These are phyloP conservation scores for Tricharina praecox DNA, from an alignment of 495 filamentous ascomycete species.

Conservation along the genomic window DNA sequence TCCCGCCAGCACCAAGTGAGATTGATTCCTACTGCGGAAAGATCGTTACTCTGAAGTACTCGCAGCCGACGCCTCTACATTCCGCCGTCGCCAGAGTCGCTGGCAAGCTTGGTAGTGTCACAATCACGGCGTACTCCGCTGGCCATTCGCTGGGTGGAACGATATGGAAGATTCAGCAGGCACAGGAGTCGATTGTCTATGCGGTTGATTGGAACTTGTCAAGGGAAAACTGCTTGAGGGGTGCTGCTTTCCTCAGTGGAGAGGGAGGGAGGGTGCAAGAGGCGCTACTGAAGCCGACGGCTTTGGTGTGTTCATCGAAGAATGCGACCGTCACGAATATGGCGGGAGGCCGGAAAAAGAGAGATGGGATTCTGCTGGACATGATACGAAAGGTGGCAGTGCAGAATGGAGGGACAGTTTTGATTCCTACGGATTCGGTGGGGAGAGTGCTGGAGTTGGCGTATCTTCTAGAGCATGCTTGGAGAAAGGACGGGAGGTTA, in stretches of 20 bases:
- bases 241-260: conserved; percentile 79
- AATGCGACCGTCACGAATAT: conserved; percentile 57
- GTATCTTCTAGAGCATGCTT: conserved; percentile 80
- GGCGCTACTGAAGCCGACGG: conserved; percentile 79
- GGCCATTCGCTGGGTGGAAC: conserved; percentile 91
- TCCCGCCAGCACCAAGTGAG: conserved; percentile 63
- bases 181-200: conserved; percentile 91
- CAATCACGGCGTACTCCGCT: conserved; percentile 89
- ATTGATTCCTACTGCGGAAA: conserved; percentile 79
- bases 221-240: conserved; percentile 78
- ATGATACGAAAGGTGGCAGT: conserved; percentile 60
- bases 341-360: conserved; percentile 51
- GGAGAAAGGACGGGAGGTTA: conserved; percentile 40
- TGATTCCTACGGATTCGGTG: conserved; percentile 91
- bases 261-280: conserved; percentile 78
- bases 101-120: conserved; percentile 44
- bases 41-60: conserved; percentile 93
- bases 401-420: conserved; percentile 70
- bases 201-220: conserved; percentile 96
- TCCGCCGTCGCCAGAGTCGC: conserved; percentile 21
- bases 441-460: conserved; percentile 84
- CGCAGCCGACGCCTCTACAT: conserved; percentile 71
- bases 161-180: conserved; percentile 98
- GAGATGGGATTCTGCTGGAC: conserved; percentile 70
- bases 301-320: conserved; percentile 56